Evolutionary conservation across 805 yeast species (phyloP), one percentile per base, ranked within the genome.

Genomic region (Hanseniaspora singularis): DNA sequence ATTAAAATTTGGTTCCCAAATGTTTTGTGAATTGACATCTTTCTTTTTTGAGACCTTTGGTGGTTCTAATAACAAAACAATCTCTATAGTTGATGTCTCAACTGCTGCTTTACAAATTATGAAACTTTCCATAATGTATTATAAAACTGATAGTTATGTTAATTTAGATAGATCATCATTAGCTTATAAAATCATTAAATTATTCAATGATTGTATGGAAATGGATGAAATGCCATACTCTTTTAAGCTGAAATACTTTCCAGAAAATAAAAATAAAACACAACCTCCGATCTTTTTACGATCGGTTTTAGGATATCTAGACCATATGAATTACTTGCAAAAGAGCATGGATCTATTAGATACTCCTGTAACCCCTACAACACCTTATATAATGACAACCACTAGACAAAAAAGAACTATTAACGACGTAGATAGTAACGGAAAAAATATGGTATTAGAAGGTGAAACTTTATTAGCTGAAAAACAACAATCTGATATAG

Each of bases 11-110:
- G 74, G 80, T 50, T 69, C 84, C 14, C 63, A 74, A 50, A 76
- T 76, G 63, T 59, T 81, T 38, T 77, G 86, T 55, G 87, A 81
- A 57, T 64, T 80, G 54, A 69, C 78, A 46, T 77, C 76, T 50
- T 79, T 81, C 59, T 74, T 78, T 57, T 71, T 75, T 42, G 71
- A 71, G 50, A 63, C 79, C 20, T 43, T 43, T 4, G n/a, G n/a
- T n/a, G n/a, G n/a, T n/a, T n/a, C n/a, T 27, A 43, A 28, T 49
- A 72, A 77, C 49, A 72, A 74, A 57, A 69, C 68, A 52, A 73
- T 63, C 53, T 57, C 71, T 3, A 57, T 69, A 7, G 66, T 71
- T 30, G 62, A 69, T 36, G 64, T 74, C 44, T 71, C 81, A 37
- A 65, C 72, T 49, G 74, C 80, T 37, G 68, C 81, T 5, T 62